A percentile compares a stretch with the other conserved stretches of the same genome.
These are phyloP conservation scores for Dryadomyces sulphureus DNA, from an alignment of 2,329 filamentous ascomycete genomes.

Conservation along the genomic window DNA sequence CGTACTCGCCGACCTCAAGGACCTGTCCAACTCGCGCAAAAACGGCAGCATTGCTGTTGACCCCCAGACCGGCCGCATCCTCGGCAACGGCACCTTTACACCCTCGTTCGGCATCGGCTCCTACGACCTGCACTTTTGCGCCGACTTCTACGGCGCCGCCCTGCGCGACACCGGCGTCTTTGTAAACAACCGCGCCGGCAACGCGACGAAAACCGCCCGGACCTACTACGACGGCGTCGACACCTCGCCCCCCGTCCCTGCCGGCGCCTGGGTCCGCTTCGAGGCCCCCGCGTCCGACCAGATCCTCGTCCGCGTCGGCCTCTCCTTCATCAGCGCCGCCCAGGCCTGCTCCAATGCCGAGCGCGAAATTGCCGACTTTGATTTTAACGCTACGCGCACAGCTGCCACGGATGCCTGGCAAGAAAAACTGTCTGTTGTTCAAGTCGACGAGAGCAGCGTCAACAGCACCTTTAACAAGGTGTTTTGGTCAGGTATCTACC, in stretches of 20 bases:
- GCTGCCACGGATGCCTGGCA: constrained; percentile 40
- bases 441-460: constrained; percentile 30
- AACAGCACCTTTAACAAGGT: constrained; percentile 40
- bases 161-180: constrained; percentile 22
- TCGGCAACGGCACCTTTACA: constrained; percentile 39
- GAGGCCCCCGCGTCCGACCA: constrained; percentile 22
- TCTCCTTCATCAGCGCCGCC: constrained; percentile 46
- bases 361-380: constrained; percentile 41
- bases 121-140: constrained; percentile 45
- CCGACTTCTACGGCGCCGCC: constrained; percentile 36
- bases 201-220: constrained; percentile 20
- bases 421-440: constrained; percentile 38
- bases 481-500: constrained; percentile 59
- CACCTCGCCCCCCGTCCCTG: constrained; percentile 21
- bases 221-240: constrained; percentile 7
- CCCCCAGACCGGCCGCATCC: constrained; percentile 33
- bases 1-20: constrained; percentile 44
- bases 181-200: constrained; percentile 24
- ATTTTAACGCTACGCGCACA: constrained; percentile 36
- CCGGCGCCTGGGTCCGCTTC: constrained; percentile 43
- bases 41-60: constrained; percentile 37
- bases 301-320: constrained; percentile 44
- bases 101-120: constrained; percentile 47
- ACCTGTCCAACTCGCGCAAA: constrained; percentile 35
- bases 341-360: constrained; percentile 50